These are phyloP conservation scores for Jaltomata sinuosa DNA, from an alignment of 257 asterid genomes.

Conservation along the genomic window DNA sequence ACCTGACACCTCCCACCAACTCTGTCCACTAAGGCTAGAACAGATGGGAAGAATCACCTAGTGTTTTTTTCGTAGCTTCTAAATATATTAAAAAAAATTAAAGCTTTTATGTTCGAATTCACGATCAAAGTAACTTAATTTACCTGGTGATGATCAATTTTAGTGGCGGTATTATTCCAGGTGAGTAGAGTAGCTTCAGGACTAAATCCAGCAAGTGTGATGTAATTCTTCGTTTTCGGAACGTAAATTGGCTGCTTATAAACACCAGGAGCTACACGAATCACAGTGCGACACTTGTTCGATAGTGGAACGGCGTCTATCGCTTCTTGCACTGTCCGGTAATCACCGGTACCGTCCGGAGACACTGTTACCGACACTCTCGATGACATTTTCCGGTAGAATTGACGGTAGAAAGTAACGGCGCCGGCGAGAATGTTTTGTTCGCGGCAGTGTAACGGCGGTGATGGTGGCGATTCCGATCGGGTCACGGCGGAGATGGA, in stretches of 20 bases:
- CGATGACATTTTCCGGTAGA: not conserved
- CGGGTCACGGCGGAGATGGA: not conserved
- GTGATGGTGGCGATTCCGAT: not conserved
- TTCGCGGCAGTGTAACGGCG: not conserved
- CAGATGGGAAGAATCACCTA: no score
- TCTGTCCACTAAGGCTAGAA: no score
- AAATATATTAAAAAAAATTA: no score
- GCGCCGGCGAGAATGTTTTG: not conserved
- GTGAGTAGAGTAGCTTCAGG: conserved; percentile 80
- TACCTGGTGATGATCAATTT: conserved; percentile 85
- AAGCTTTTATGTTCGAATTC: no score
- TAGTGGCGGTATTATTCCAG: conserved; percentile 77
- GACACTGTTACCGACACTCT: conserved; percentile 53
- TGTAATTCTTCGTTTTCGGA: conserved; percentile 79
- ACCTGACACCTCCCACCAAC: no score
- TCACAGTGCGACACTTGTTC: conserved; percentile 64
- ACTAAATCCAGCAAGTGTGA: conserved; percentile 63
- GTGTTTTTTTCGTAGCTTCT: no score
- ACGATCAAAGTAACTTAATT: no score
- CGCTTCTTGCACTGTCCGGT: conserved; percentile 87
- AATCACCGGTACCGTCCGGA: conserved; percentile 55
- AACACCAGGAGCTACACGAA: conserved; percentile 71
- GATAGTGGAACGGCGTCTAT: conserved; percentile 73
- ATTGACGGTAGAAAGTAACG: not conserved
- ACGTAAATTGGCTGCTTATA: conserved; percentile 77